phyloP scores from a whole-genome alignment of 768 basidiomycete species.

The Mycena rosella region DNA sequence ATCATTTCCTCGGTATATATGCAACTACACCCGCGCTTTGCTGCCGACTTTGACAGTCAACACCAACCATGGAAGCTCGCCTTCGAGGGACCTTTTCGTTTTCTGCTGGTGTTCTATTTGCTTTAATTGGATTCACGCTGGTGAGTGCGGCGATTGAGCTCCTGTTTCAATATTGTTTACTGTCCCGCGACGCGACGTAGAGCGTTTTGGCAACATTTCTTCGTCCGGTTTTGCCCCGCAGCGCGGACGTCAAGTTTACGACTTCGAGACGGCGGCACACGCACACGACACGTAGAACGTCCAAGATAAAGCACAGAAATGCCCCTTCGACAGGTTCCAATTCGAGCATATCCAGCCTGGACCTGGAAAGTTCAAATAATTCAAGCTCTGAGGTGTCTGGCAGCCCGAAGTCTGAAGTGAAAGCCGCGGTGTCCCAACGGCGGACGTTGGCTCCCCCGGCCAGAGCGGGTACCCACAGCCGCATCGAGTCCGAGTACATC shows the following conservation, averaged over 20 bases:
- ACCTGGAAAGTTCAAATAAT: too few species aligned
- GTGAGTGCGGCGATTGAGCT: conserved; percentile 1
- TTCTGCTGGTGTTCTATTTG: conserved; percentile 30
- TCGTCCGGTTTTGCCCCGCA: conserved; percentile 25
- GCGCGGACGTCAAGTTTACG: conserved; percentile 21
- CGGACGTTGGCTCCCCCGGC: conserved; percentile 12
- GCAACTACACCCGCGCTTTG: neutral
- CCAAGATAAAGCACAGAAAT: neutral
- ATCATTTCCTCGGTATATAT: conserved; percentile 8
- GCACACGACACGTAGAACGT: neutral
- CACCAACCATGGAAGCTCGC: conserved; percentile 32
- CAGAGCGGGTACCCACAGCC: neutral
- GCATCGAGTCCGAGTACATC: too few species aligned
- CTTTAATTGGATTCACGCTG: conserved; percentile 37
- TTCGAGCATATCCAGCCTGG: conserved; percentile 24
- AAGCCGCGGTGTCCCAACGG: neutral
- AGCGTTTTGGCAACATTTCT: conserved; percentile 35
- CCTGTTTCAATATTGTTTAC: conserved; percentile 8
- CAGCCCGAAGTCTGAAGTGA: conserved; percentile 4
- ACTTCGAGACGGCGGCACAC: conserved; percentile 5
- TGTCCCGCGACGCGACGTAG: conserved; percentile 1
- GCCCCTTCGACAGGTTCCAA: conserved; percentile 14
- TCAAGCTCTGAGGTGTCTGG: conserved; percentile 15
- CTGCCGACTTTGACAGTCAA: conserved; percentile 37
- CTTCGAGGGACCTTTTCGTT: conserved; percentile 30